Conservation (phyloP, 768 basidiomycete species). For the Tulasnella sp. region DNA sequence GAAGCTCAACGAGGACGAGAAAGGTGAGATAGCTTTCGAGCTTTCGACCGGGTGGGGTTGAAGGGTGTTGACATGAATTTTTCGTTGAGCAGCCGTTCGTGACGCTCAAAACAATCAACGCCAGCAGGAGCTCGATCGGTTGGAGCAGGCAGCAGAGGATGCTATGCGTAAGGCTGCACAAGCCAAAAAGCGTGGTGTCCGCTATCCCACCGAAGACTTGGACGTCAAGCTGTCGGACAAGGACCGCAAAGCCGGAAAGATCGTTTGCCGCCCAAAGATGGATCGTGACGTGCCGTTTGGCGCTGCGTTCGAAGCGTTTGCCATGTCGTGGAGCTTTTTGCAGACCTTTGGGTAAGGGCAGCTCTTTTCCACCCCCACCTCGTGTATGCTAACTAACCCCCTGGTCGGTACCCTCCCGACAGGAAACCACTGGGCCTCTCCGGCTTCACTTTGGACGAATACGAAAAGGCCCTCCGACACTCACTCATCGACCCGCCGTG, state of each 20-base stretch:
- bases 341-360: conserved; percentile 84
- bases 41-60: conserved; percentile 20
- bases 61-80: not conserved
- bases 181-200: conserved; percentile 21
- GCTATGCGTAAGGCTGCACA: conserved; percentile 14
- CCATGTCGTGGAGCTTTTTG: conserved; percentile 94
- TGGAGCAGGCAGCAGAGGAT: conserved; percentile 32
- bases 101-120: conserved; percentile 47
- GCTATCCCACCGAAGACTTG: conserved; percentile 89
- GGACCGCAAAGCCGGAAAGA: conserved; percentile 79
- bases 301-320: conserved; percentile 71
- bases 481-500: conserved; percentile 68
- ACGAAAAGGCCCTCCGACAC: conserved; percentile 85
- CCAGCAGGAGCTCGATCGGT: conserved; percentile 64
- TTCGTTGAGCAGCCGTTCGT: conserved; percentile 52
- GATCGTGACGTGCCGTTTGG: conserved; percentile 58
- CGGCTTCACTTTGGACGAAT: conserved; percentile 89
- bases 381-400: not conserved
- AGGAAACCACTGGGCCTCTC: conserved; percentile 90
- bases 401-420: not conserved
- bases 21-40: conserved; percentile 53
- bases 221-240: conserved; percentile 79
- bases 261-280: conserved; percentile 60
- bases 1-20: conserved; percentile 75
- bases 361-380: conserved; percentile 14